Conservation (phyloP, 352 stramenopile genomes). For the Aphanomyces euteiches region DNA sequence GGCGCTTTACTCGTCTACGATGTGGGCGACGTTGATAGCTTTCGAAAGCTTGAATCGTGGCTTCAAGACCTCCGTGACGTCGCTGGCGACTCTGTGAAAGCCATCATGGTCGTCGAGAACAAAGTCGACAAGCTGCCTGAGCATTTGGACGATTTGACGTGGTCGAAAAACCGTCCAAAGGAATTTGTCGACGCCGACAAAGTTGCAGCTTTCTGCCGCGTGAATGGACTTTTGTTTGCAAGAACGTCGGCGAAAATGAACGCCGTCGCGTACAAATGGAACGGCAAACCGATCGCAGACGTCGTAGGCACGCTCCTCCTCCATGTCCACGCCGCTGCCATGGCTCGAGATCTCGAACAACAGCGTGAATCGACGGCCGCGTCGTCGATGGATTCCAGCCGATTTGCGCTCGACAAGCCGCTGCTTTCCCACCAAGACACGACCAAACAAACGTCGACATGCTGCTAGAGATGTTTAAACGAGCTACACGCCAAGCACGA, state of each 20-base stretch:
- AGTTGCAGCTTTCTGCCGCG: constrained; percentile 54
- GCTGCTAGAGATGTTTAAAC: no score
- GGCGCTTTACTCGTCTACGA: constrained; percentile 90
- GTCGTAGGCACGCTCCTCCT: constrained; percentile 56
- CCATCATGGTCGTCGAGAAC: constrained; percentile 88
- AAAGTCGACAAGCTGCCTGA: constrained; percentile 77
- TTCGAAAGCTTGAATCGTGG: constrained; percentile 85
- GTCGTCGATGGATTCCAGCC: background rate
- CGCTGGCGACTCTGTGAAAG: constrained; percentile 76
- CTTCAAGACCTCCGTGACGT: constrained; percentile 83
- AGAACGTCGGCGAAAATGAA: constrained; percentile 67
- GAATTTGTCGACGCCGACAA: constrained; percentile 46
- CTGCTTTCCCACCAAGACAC: no score
- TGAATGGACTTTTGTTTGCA: constrained; percentile 57
- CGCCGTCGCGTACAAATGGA: constrained; percentile 49
- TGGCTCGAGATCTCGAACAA: constrained; percentile 34
- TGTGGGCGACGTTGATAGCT: constrained; percentile 80
- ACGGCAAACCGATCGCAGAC: constrained; percentile 48
- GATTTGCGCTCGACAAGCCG: background rate
- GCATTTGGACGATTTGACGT: background rate
- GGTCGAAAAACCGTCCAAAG: constrained; percentile 26
- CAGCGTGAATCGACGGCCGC: background rate
- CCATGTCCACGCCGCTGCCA: constrained; percentile 49
- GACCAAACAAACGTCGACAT: no score
- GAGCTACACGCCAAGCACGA: no score